phyloP scores from a whole-genome alignment of 352 stramenopile genomes.

The Lagenidium giganteum region DNA sequence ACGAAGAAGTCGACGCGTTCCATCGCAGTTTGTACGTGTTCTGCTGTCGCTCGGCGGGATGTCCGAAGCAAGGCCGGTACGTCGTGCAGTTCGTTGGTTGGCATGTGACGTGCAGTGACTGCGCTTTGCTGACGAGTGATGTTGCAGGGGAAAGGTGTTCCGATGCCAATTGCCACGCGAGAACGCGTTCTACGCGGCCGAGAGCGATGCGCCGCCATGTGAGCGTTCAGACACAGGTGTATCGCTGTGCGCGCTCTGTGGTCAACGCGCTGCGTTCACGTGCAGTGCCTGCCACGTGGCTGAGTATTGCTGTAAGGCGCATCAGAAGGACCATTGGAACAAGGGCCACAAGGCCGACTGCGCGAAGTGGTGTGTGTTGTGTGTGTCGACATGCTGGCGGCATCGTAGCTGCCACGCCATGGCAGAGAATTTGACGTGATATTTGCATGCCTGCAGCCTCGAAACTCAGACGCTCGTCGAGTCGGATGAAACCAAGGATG shows the following conservation, averaged over 20 bases:
- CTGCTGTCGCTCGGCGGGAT: conserved; percentile 72
- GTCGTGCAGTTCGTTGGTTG: conserved; percentile 3
- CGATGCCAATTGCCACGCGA: conserved; percentile 80
- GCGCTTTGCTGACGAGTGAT: not conserved
- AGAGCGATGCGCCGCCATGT: conserved; percentile 32
- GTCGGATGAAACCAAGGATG: conserved; percentile 19
- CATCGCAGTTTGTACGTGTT: conserved; percentile 94
- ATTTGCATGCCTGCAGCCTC: conserved; percentile 16
- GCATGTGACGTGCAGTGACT: no score
- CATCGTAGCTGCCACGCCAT: no score
- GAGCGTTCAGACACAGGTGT: conserved; percentile 1
- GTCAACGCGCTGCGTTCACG: conserved; percentile 54
- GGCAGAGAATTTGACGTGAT: no score
- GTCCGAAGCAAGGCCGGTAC: conserved; percentile 39
- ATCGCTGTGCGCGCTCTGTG: conserved; percentile 51
- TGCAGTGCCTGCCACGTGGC: conserved; percentile 71
- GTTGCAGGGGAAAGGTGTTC: conserved; percentile 60
- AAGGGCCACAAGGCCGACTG: conserved; percentile 67
- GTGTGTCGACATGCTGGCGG: not conserved
- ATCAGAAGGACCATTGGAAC: conserved; percentile 81
- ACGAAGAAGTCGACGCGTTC: conserved; percentile 85
- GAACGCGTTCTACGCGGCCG: conserved; percentile 89
- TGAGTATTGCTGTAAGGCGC: conserved; percentile 70
- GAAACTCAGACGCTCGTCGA: conserved; percentile 36
- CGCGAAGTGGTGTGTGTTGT: conserved; percentile 31